Evolutionary conservation across 1,284 basidiomycete genomes (phyloP).

Genomic region (Gomphus bonarii): DNA sequence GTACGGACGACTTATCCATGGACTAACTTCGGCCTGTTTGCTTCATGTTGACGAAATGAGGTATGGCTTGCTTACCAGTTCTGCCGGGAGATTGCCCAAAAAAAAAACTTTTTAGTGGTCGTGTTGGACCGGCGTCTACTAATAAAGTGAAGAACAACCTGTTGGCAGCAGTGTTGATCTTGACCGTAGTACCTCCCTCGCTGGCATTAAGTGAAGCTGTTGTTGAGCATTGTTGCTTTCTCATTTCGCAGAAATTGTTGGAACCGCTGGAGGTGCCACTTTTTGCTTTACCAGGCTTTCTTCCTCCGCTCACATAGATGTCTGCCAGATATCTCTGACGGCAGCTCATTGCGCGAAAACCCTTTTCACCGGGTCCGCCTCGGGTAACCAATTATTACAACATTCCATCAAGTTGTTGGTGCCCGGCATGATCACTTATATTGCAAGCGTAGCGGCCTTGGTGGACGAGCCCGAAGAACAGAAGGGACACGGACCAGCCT

Average conservation of each 20-base stretch:
- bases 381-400: slow-evolving; percentile 57
- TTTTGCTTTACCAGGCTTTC: not conserved
- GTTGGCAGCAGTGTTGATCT: slow-evolving; percentile 73
- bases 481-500: slow-evolving; percentile 47
- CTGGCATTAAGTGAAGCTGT: slow-evolving; percentile 66
- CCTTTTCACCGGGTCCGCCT: slow-evolving; percentile 53
- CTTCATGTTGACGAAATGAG: slow-evolving; percentile 87
- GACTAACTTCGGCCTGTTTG: slow-evolving; percentile 77
- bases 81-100: not conserved
- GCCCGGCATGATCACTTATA: slow-evolving; percentile 70
- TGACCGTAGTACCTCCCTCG: slow-evolving; percentile 68
- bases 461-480: slow-evolving; percentile 43
- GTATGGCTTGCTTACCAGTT: slow-evolving; percentile 31
- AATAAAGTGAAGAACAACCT: slow-evolving; percentile 91
- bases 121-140: slow-evolving; percentile 65
- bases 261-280: slow-evolving; percentile 56
- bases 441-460: slow-evolving; percentile 56
- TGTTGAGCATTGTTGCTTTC: slow-evolving; percentile 77
- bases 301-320: slow-evolving; percentile 20
- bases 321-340: slow-evolving; percentile 61
- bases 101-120: slow-evolving; percentile 39
- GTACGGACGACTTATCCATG: slow-evolving; percentile 61
- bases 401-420: slow-evolving; percentile 67
- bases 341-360: slow-evolving; percentile 86
- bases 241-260: slow-evolving; percentile 70